Base-by-base conservation (phyloP, 2,329 filamentous ascomycete genomes). In the Pyrenophora tritici-repentis region DNA sequence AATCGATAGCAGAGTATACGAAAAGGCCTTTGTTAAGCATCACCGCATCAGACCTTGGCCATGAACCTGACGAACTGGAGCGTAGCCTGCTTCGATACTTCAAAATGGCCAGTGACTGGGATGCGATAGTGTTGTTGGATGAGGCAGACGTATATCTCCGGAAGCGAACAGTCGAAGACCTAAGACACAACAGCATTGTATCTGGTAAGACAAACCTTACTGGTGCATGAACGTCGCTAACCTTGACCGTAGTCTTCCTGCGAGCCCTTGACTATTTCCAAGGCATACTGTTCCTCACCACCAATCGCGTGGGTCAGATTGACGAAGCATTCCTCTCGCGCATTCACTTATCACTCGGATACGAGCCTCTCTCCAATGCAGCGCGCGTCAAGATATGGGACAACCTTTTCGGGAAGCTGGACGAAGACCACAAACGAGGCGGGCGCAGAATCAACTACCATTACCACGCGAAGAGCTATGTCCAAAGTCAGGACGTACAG, bases 81-180 rank as follows among this genome's bases (percentile, higher is more conserved):
- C 14, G 7, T 4, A 35, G 14, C n/a, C 33, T 35, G 7, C 33
- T 35, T n/a, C 33, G 33, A 1, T 35, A 35, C 33, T 35, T 35
- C 33, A 35, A 17, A 35, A 35, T 14, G 13, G 33, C 33, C 4
- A 35, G 14, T 8, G 33, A 35, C 14, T 35, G 33, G 33, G 33
- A 35, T 17, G 33, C 33, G 1, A 35, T 35, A 17, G 33, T 82
- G 0, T 81, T 85, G 2, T 74, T 85, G 4, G 83, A 86, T 62
- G 83, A 86, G 66, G 82, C 81, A 2, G 83, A 86, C 47, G 81
- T 85, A 14, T 86, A 83, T 67, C 78, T 86, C 10, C 81, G 84
- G 66, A 68, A 76, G 41, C 80, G 83, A 2, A 65, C 59, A 7
- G 44, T 55, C 8, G 59, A 64, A 37, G 65, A 65, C 34, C 55